A percentile compares a stretch with the other conserved stretches of the same genome.
These are phyloP conservation scores for Linum usitatissimum DNA, from an alignment of 345 rosid genomes.

Conservation along the genomic window DNA sequence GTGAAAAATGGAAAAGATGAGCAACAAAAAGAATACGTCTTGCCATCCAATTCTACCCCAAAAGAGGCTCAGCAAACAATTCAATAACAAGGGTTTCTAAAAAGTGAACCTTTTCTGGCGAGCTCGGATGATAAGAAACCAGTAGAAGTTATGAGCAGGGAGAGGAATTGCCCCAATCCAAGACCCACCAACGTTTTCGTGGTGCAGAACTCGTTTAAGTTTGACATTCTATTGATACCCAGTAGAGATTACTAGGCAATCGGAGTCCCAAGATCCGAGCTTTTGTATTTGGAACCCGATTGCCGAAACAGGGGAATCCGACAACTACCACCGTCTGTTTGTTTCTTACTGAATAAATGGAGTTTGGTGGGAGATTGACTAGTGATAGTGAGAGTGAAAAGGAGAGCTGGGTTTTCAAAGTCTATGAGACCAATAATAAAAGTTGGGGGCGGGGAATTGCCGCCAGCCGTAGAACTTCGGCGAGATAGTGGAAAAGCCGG, in stretches of 20 bases:
- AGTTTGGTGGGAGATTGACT: background rate
- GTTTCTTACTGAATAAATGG: background rate
- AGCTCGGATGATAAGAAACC: slow-evolving; percentile 48
- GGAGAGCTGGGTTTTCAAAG: background rate
- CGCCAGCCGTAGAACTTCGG: background rate
- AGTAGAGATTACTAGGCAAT: background rate
- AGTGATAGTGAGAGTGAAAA: background rate
- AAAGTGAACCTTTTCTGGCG: slow-evolving; percentile 45
- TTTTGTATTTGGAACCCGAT: background rate
- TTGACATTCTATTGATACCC: slow-evolving; percentile 15
- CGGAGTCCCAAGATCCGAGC: background rate
- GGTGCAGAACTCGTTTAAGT: slow-evolving; percentile 32
- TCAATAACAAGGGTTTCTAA: background rate
- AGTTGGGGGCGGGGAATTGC: background rate
- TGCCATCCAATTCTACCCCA: no score
- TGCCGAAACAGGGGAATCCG: background rate
- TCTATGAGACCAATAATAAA: background rate
- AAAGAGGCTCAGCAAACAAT: background rate
- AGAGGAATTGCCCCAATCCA: slow-evolving; percentile 67
- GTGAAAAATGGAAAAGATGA: background rate
- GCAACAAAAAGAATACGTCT: no score
- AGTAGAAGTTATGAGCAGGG: slow-evolving; percentile 45
- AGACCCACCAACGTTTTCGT: slow-evolving; percentile 56
- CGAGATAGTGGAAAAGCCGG: background rate
- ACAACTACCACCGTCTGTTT: background rate